Base-by-base conservation (phyloP, 768 basidiomycete genomes). In the Pisolithus marmoratus region DNA sequence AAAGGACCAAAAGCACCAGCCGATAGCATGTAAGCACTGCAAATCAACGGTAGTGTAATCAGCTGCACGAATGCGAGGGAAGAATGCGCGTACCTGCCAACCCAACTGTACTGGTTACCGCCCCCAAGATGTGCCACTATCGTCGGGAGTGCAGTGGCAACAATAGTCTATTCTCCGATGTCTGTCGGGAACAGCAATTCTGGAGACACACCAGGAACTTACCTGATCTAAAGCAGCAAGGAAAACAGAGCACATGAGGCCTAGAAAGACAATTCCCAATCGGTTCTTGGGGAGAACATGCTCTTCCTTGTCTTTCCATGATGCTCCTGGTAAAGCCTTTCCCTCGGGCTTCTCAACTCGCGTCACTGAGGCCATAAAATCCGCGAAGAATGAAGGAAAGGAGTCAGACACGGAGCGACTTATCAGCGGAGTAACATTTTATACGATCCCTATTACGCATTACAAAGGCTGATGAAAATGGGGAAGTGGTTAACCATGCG, bases 141-240 rank as follows among this genome's bases (percentile, higher is more conserved):
- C 0, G 84, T 87, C 1, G 87, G 86, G 27, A 89, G 68, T n/a
- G 87, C 86, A 7, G 86, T 88, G 9, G 85, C 80, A 11, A 87
- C 81, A 52, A 84, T 83, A 15, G 81, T 83, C 81, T 83, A 29
- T 8, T 36, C 22, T 36, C 38, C 17, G 43, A 34, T 34, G 24
- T 43, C 50, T 34, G 19, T 36, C 38, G 22, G 50, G 24, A 29
- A 43, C 9, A 20, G n/a, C 23, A 22, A 4, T 12, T 14, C 20
- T n/a, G 17, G 14, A 2, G 38, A n/a, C 36, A 27, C 11, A 58
- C 61, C 15, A 17, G 3, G 8, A 2, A 54, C 57, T 29, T 51
- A 82, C 83, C 70, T 85, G 82, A 60, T 85, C 83, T 38, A 85
- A 69, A 4, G 82, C 81, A 8, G 80, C 79, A 54, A 66, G 49